Evolutionary conservation across 1,139 yeast species (phyloP), one percentile per base, ranked within the genome.

Genomic region (Entelexis paramagnoliae): DNA sequence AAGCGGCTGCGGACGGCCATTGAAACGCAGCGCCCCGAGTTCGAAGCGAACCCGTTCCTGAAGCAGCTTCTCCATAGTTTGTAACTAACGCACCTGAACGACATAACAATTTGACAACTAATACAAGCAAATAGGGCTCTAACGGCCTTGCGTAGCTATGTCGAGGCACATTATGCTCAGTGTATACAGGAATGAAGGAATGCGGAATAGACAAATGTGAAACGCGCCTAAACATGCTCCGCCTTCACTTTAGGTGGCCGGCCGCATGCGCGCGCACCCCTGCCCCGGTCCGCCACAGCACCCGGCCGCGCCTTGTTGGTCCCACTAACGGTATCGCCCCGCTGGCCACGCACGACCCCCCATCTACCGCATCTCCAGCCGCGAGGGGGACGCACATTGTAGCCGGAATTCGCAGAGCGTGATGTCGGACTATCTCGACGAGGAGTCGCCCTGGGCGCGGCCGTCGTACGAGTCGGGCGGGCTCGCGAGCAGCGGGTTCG

Each of bases 361-460:
- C 30, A 28, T 28, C 30, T 8, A 22, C 24, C 24, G 24, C 30
- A 28, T 28, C 30, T 22, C 24, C 24, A 22, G 24, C 24, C 24
- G 24, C 24, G 24, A 6, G 6, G 6, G 24, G 24, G 24, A 4
- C 24, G 24, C 24, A 6, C 24, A 22, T 22, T 6, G 6, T 4
- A 22, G 30, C 30, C 30, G 13, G 13, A 28, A 11, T 28, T 11
- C 30, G 13, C 30, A 11, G 26, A 20, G 20, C 17, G 22, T 8
- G n/a, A 55, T 55, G 58, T 45, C 54, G 33, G 55, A 51, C 33
- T 54, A 30, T 42, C 32, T 46, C 20, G 58, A 43, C 16, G 58
- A 55, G 36, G 58, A 55, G 48, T 53, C 56, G 35, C 56, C 56
- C 16, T 53, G 56, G 56, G 48, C 48, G 16, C 49, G 16, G 51